Evolutionary conservation across 306 rosid species (phyloP).

Genomic region (Rosa lucieae): DNA sequence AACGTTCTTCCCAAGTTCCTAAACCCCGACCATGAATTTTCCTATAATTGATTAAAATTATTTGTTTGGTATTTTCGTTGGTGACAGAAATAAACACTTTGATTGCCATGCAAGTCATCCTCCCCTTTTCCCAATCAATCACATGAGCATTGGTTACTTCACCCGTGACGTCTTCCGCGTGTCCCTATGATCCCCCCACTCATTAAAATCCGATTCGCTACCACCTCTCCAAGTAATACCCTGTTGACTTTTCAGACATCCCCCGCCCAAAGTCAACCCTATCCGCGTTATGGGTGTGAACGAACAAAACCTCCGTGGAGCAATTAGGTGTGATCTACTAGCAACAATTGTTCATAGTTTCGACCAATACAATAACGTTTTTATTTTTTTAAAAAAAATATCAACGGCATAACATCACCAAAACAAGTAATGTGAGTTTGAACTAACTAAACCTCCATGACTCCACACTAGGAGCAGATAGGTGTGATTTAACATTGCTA

Average conservation of each 20-base stretch:
- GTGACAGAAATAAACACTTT: not conserved
- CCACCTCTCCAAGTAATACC: not conserved
- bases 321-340: not conserved
- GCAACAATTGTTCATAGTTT: not conserved
- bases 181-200: not conserved
- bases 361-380: not conserved
- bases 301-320: not conserved
- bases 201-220: not conserved
- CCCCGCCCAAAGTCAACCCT: not conserved
- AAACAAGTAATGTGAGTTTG: no score
- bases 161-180: constrained; percentile 14
- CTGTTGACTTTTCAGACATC: not conserved
- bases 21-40: not conserved
- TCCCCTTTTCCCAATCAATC: not conserved
- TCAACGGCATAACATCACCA: no score
- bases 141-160: constrained; percentile 9
- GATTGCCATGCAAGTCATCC: constrained; percentile 11
- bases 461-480: no score
- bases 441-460: no score
- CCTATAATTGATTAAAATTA: not conserved
- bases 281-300: not conserved
- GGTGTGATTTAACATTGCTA: no score
- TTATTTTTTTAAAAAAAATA: no score
- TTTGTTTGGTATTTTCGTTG: not conserved
- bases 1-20: not conserved